These are phyloP conservation scores for Ustilago hordei DNA, from an alignment of 1,284 basidiomycete species.

Conservation along the genomic window DNA sequence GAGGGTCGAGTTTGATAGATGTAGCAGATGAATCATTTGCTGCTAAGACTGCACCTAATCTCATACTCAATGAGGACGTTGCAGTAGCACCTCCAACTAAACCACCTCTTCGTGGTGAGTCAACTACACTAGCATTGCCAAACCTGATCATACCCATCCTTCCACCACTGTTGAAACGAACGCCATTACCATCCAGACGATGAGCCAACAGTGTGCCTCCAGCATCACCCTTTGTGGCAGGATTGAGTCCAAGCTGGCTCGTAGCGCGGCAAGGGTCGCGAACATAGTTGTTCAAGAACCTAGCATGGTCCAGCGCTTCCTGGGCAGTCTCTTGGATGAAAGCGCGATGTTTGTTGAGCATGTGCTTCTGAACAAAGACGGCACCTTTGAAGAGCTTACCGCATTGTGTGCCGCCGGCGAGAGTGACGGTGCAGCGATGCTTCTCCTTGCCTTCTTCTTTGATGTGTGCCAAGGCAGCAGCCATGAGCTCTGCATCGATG, in stretches of 20 bases:
- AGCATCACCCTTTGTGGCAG: background rate
- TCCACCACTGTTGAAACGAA: constrained; percentile 32
- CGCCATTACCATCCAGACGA: constrained; percentile 19
- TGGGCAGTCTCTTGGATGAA: constrained; percentile 38
- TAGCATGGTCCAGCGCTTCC: constrained; percentile 27
- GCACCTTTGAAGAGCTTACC: constrained; percentile 65
- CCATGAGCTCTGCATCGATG: constrained; percentile 42
- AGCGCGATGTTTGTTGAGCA: constrained; percentile 61
- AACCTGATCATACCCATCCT: constrained; percentile 51
- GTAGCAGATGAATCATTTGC: constrained; percentile 7
- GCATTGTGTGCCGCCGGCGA: constrained; percentile 46
- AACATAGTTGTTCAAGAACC: constrained; percentile 56
- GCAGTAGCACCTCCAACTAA: background rate
- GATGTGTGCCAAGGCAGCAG: constrained; percentile 47
- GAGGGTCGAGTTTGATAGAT: constrained; percentile 29
- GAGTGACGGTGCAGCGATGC: constrained; percentile 58
- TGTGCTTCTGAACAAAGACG: constrained; percentile 65
- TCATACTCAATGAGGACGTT: constrained; percentile 29
- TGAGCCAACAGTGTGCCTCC: constrained; percentile 17
- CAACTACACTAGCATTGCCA: constrained; percentile 34
- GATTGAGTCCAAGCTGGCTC: constrained; percentile 17
- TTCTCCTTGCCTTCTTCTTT: constrained; percentile 62
- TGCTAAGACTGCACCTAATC: constrained; percentile 30
- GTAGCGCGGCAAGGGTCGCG: constrained; percentile 53
- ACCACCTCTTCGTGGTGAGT: constrained; percentile 29